phyloP scores from a whole-genome alignment of 305 asterid genomes.

The Fraxinus albicans region DNA sequence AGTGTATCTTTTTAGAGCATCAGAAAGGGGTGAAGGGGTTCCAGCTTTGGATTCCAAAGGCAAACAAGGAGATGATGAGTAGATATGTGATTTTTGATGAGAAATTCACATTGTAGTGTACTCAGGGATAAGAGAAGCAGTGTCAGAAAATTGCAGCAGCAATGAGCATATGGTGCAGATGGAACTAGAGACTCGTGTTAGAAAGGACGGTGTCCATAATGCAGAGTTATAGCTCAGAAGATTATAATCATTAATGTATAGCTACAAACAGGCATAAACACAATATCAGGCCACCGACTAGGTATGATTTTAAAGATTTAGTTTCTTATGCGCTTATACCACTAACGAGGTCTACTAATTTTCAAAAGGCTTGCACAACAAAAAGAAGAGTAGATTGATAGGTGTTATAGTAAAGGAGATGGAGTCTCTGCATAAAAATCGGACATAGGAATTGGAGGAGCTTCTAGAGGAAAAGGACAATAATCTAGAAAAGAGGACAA shows the following conservation, averaged over 20 bases:
- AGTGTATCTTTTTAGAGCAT: not conserved
- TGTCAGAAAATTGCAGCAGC: not conserved
- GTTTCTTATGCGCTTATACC: not conserved
- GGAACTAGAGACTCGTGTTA: not conserved
- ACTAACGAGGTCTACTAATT: not conserved
- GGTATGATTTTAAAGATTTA: not conserved
- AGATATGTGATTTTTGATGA: not conserved
- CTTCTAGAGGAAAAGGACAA: not conserved
- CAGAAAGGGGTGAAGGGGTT: not conserved
- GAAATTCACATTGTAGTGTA: not conserved
- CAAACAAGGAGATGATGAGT: too few relatives aligned
- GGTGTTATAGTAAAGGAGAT: not conserved
- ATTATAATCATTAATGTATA: not conserved
- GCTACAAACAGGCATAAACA: not conserved
- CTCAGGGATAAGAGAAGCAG: not conserved
- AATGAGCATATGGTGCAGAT: not conserved
- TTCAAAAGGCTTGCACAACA: not conserved
- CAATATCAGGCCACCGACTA: not conserved
- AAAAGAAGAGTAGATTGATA: not conserved
- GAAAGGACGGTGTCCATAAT: not conserved
- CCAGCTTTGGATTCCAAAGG: not conserved
- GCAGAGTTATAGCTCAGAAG: not conserved
- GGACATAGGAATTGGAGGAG: not conserved
- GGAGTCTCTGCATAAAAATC: not conserved
- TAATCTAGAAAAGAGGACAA: not conserved